Conservation (phyloP, 75 land plant species). For the Pinus tabuliformis region DNA sequence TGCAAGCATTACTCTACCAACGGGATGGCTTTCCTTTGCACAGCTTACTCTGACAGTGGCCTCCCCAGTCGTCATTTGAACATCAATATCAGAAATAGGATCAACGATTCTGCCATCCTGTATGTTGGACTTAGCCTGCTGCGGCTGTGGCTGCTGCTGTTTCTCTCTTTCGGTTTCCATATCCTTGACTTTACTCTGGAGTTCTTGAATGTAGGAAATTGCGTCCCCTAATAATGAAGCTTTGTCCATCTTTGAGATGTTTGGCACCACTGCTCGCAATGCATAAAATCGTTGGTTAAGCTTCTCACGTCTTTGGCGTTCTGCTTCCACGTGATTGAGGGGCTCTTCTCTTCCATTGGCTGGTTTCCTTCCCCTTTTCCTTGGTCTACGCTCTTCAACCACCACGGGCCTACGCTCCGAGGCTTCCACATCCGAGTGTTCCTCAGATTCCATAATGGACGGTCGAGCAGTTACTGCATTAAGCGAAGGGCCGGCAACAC, state of each 20-base stretch:
- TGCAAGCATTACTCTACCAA: slow-evolving; percentile 23
- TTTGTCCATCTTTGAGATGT: slow-evolving; percentile 64
- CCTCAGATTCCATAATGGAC: slow-evolving; percentile 17
- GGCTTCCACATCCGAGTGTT: slow-evolving; percentile 29
- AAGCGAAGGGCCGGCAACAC: slow-evolving; percentile 7
- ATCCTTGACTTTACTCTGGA: slow-evolving; percentile 24
- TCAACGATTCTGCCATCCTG: neutral
- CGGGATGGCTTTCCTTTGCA: slow-evolving; percentile 22
- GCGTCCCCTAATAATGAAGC: slow-evolving; percentile 72
- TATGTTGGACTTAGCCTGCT: neutral
- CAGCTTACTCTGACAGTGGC: slow-evolving; percentile 36
- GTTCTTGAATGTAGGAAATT: slow-evolving; percentile 52
- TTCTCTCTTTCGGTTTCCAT: slow-evolving; percentile 24
- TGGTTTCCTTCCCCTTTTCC: slow-evolving; percentile 59
- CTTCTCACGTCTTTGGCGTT: slow-evolving; percentile 72
- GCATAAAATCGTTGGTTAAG: slow-evolving; percentile 76
- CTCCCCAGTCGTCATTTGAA: slow-evolving; percentile 26
- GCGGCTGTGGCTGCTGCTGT: slow-evolving; percentile 5
- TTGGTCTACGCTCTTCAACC: slow-evolving; percentile 26
- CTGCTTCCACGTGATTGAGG: slow-evolving; percentile 69
- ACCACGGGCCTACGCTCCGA: slow-evolving; percentile 19
- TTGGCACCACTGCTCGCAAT: slow-evolving; percentile 65
- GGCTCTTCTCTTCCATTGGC: slow-evolving; percentile 29
- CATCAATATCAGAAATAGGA: slow-evolving; percentile 18
- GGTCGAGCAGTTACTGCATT: slow-evolving; percentile 1